A percentile compares a stretch with the other conserved stretches of the same genome.
Evolutionary conservation across 2,329 filamentous ascomycete species (phyloP).

Genomic region (Cercospora janseana): DNA sequence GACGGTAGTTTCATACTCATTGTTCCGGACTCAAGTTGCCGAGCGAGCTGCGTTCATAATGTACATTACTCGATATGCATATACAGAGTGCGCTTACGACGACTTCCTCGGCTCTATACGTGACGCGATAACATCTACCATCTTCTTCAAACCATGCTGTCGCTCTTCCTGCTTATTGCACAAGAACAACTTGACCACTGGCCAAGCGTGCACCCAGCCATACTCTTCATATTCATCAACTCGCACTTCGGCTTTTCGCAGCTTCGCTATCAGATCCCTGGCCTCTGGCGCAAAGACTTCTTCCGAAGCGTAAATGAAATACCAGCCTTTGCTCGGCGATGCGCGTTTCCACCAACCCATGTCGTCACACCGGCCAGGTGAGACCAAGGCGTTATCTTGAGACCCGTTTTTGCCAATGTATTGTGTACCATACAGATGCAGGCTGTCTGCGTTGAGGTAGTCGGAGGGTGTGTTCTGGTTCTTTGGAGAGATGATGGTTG

Average conservation of each 20-base stretch:
- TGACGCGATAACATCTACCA: constrained; percentile 38
- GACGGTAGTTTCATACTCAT: no score
- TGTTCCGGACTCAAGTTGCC: neutral
- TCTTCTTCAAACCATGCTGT: constrained; percentile 48
- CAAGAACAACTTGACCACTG: constrained; percentile 64
- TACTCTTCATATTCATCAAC: constrained; percentile 60
- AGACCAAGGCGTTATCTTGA: constrained; percentile 58
- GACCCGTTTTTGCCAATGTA: constrained; percentile 59
- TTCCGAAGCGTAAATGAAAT: constrained; percentile 70
- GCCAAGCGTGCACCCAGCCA: constrained; percentile 78
- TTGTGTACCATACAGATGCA: constrained; percentile 68
- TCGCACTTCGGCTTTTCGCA: constrained; percentile 54
- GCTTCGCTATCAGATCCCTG: constrained; percentile 55
- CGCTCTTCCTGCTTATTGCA: constrained; percentile 49
- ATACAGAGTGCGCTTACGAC: constrained; percentile 8
- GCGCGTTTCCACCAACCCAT: constrained; percentile 64
- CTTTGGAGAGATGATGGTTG: constrained; percentile 65
- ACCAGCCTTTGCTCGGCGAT: constrained; percentile 64
- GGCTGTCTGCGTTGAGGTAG: constrained; percentile 65
- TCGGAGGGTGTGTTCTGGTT: constrained; percentile 71
- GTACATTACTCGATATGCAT: neutral
- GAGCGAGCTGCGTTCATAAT: neutral
- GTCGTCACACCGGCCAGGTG: constrained; percentile 69
- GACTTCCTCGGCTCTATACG: constrained; percentile 21
- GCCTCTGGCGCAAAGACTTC: constrained; percentile 76